Percentiles rank a stretch among this genome's conserved stretches.
Conservation (phyloP, 1,139 yeast genomes). For the Yamadazyma aaseri region DNA sequence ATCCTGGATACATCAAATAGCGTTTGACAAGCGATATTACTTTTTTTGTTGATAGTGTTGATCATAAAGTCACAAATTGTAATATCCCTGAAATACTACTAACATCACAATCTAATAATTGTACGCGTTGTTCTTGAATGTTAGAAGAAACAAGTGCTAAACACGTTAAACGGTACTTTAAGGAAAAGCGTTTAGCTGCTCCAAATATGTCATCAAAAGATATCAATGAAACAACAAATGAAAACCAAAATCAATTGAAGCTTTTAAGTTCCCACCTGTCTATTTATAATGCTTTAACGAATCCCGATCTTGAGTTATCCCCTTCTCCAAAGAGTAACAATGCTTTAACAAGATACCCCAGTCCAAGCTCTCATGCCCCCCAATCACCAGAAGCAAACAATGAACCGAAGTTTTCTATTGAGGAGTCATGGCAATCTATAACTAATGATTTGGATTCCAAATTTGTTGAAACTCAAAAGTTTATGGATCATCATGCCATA, state of each 20-base stretch:
- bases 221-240: not conserved
- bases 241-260: conserved; percentile 9
- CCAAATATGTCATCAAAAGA: too few species aligned
- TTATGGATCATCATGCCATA: conserved; percentile 3
- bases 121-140: not conserved
- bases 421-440: conserved; percentile 24
- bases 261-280: conserved; percentile 40
- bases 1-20: too few species aligned
- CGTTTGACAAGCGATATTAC: too few species aligned
- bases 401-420: conserved; percentile 3
- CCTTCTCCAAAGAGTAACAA: conserved; percentile 10
- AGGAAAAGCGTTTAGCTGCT: too few species aligned
- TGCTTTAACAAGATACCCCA: conserved; percentile 11
- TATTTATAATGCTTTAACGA: conserved; percentile 37
- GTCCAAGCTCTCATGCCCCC: conserved; percentile 2
- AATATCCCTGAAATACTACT: too few species aligned
- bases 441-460: conserved; percentile 11
- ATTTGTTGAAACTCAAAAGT: conserved; percentile 4
- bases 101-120: too few species aligned
- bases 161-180: too few species aligned
- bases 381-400: conserved; percentile 7
- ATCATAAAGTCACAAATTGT: too few species aligned
- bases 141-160: not conserved
- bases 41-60: too few species aligned
- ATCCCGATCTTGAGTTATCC: conserved; percentile 41